phyloP scores from a whole-genome alignment of 768 basidiomycete genomes.

The Leccinum arenicola region DNA sequence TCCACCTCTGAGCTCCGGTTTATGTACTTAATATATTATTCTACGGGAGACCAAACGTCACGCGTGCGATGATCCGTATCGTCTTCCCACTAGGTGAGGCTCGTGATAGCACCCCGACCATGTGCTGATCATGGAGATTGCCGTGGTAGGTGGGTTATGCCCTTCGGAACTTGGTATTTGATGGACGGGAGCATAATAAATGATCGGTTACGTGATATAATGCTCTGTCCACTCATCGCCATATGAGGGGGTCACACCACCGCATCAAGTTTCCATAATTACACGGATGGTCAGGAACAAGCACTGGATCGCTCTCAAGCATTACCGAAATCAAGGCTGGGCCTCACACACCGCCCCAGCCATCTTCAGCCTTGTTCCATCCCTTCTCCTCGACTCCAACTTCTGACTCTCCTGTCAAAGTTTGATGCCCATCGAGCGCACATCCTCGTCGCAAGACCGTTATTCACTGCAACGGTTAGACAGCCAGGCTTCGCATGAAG shows the following conservation, averaged over 20 bases:
- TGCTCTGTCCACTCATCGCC: too few species aligned
- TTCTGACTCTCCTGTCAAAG: neutral
- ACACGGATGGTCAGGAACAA: neutral
- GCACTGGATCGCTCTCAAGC: neutral
- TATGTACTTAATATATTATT: too few species aligned
- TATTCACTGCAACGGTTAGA: conserved; percentile 15
- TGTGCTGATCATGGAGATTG: too few species aligned
- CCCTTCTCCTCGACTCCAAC: neutral
- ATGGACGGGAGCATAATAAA: too few species aligned
- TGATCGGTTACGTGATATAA: too few species aligned
- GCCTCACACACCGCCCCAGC: neutral
- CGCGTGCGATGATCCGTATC: too few species aligned
- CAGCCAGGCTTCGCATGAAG: neutral
- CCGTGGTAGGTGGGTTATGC: too few species aligned
- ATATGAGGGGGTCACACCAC: neutral
- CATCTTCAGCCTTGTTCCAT: neutral
- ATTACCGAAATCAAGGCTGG: neutral
- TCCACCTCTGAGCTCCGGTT: too few species aligned
- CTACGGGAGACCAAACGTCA: too few species aligned
- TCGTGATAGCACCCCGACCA: too few species aligned
- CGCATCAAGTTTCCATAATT: neutral
- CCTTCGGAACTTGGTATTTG: too few species aligned
- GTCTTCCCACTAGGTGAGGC: too few species aligned
- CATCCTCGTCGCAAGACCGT: conserved; percentile 10
- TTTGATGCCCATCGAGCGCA: conserved; percentile 22